Percentiles rank a stretch among this genome's conserved stretches.
phyloP scores from a whole-genome alignment of 2,329 filamentous ascomycete species.

The Epichloe hybrida region DNA sequence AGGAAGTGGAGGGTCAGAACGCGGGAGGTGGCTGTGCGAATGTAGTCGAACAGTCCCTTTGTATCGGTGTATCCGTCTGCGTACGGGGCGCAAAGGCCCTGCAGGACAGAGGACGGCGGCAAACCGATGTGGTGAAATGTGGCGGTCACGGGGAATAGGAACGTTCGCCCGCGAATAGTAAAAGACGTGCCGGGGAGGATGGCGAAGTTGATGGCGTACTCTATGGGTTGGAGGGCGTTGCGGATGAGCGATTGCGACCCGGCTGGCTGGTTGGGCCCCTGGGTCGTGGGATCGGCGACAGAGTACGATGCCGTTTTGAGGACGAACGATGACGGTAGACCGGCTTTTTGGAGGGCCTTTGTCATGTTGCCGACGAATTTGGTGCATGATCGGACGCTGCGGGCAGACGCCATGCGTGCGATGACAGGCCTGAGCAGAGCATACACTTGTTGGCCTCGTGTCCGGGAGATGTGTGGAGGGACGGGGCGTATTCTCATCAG shows the following conservation, averaged over 20 bases:
- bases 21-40: slow-evolving; percentile 29
- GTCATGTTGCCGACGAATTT: slow-evolving; percentile 30
- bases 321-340: slow-evolving; percentile 29
- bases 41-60: slow-evolving; percentile 30
- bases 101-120: slow-evolving; percentile 22
- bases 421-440: slow-evolving; percentile 39
- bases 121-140: slow-evolving; percentile 32
- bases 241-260: slow-evolving; percentile 32
- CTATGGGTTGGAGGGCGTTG: slow-evolving; percentile 27
- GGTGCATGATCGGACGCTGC: slow-evolving; percentile 25
- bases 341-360: slow-evolving; percentile 30
- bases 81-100: slow-evolving; percentile 28
- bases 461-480: slow-evolving; percentile 24
- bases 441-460: slow-evolving; percentile 29
- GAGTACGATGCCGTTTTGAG: slow-evolving; percentile 25
- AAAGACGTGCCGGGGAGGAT: slow-evolving; percentile 31
- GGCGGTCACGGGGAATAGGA: slow-evolving; percentile 28
- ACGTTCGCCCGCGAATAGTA: slow-evolving; percentile 31
- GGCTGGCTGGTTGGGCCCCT: slow-evolving; percentile 23
- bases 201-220: slow-evolving; percentile 28
- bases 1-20: slow-evolving; percentile 25
- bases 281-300: slow-evolving; percentile 14
- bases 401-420: slow-evolving; percentile 31
- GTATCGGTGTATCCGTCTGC: slow-evolving; percentile 31
- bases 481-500: slow-evolving; percentile 49